Percentiles rank a stretch among this genome's conserved stretches.
phyloP scores from a whole-genome alignment of 1,139 yeast species.

The Candida sojae region DNA sequence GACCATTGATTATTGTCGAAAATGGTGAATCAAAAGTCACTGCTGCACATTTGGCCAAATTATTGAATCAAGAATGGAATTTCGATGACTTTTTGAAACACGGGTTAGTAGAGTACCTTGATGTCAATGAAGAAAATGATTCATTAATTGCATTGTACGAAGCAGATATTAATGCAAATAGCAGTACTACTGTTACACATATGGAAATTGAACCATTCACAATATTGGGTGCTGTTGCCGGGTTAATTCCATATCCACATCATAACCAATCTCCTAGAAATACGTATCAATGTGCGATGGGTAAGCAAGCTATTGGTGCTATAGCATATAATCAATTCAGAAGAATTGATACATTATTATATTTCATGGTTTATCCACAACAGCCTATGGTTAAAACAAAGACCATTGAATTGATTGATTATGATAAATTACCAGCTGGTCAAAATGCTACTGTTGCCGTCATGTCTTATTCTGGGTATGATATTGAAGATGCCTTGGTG shows the following conservation, averaged over 20 bases:
- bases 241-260: constrained; percentile 98
- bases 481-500: constrained; percentile 98
- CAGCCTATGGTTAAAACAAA: constrained; percentile 99
- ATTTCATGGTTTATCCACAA: constrained; percentile 96
- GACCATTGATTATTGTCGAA: constrained; percentile 86
- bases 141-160: constrained; percentile 92
- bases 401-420: constrained; percentile 92
- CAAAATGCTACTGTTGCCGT: constrained; percentile 99
- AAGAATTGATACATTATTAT: constrained; percentile 90
- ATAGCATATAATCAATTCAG: constrained; percentile 96
- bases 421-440: constrained; percentile 97
- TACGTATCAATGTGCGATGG: constrained; percentile 99
- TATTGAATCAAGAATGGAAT: constrained; percentile 69
- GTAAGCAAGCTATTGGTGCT: constrained; percentile 99
- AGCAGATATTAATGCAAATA: constrained; percentile 32
- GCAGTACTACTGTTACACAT: constrained; percentile 64
- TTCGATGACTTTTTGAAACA: constrained; percentile 86
- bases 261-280: constrained; percentile 99
- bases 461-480: constrained; percentile 98
- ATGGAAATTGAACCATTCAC: constrained; percentile 97
- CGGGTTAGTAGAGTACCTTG: constrained; percentile 93
- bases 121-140: constrained; percentile 97
- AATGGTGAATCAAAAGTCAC: constrained; percentile 71
- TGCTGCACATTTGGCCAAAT: constrained; percentile 63
- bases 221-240: constrained; percentile 97